These are phyloP conservation scores for Aspergillus heteromorphus DNA, from an alignment of 495 filamentous ascomycete genomes.

Conservation along the genomic window DNA sequence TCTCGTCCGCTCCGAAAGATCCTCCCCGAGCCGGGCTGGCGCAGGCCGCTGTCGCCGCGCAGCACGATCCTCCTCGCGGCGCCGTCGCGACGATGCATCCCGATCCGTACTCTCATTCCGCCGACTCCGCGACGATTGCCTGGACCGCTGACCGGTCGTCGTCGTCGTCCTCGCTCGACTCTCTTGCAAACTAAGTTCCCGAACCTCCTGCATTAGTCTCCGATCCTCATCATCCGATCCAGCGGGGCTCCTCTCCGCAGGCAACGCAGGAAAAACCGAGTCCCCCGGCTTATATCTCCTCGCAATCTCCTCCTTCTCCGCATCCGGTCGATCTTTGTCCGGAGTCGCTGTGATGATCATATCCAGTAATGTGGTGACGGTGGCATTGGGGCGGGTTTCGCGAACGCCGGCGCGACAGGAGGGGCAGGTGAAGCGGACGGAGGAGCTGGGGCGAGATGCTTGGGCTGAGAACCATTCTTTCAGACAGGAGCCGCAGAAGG, in stretches of 20 bases:
- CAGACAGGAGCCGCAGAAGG: slow-evolving; percentile 89
- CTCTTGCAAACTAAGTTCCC: slow-evolving; percentile 66
- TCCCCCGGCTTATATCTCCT: slow-evolving; percentile 72
- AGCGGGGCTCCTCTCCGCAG: slow-evolving; percentile 15
- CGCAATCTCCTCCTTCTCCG: slow-evolving; percentile 67
- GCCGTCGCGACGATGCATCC: slow-evolving; percentile 30
- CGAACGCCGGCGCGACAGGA: slow-evolving; percentile 83
- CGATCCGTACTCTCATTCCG: slow-evolving; percentile 26
- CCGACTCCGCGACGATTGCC: slow-evolving; percentile 21
- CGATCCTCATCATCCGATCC: slow-evolving; percentile 58
- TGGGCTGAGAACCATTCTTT: slow-evolving; percentile 86
- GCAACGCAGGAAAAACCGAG: slow-evolving; percentile 44
- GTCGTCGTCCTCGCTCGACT: slow-evolving; percentile 32
- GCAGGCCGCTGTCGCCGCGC: slow-evolving; percentile 19
- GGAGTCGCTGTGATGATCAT: slow-evolving; percentile 67
- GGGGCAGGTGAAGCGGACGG: slow-evolving; percentile 74
- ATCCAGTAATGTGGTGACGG: slow-evolving; percentile 15
- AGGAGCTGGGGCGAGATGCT: slow-evolving; percentile 38
- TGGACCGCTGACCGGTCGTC: slow-evolving; percentile 22
- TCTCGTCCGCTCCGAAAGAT: slow-evolving; percentile 28
- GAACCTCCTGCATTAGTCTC: slow-evolving; percentile 63
- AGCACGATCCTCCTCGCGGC: slow-evolving; percentile 42
- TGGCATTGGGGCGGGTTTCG: slow-evolving; percentile 74
- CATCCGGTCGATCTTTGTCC: slow-evolving; percentile 54
- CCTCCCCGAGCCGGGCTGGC: slow-evolving; percentile 1